These are phyloP conservation scores for Fusarium compactum DNA, from an alignment of 2,329 filamentous ascomycete species.

Conservation along the genomic window DNA sequence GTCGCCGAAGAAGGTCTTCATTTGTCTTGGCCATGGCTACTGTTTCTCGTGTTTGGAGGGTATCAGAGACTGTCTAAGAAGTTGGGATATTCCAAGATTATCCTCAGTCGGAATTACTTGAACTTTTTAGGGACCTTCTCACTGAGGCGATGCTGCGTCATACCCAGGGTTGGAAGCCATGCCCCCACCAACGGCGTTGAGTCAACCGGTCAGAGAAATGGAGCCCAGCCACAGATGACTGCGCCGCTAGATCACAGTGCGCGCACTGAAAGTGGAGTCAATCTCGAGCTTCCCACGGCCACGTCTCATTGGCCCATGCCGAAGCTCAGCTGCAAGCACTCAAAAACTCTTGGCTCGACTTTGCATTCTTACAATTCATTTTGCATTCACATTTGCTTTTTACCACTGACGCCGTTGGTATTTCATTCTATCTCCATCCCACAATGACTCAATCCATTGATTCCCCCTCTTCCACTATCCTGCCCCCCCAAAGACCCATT, in stretches of 20 bases:
- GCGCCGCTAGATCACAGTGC: slow-evolving; percentile 5
- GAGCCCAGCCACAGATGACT: slow-evolving; percentile 8
- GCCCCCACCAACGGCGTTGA: slow-evolving; percentile 29
- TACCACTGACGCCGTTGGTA: background rate
- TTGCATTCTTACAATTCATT: background rate
- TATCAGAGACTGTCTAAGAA: background rate
- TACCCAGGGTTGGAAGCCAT: background rate
- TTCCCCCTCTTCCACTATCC: background rate
- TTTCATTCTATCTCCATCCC: background rate
- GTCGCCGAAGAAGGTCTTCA: slow-evolving; percentile 62
- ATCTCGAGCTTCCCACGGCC: background rate
- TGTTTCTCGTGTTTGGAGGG: background rate
- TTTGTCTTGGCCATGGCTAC: slow-evolving; percentile 54
- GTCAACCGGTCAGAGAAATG: slow-evolving; percentile 36
- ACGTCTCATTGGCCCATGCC: background rate
- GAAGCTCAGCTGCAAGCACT: background rate
- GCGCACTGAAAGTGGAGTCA: background rate
- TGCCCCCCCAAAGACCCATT: background rate
- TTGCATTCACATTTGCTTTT: background rate
- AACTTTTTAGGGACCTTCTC: slow-evolving; percentile 22
- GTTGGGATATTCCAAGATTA: background rate
- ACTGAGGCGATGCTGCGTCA: slow-evolving; percentile 27
- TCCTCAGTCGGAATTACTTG: slow-evolving; percentile 11
- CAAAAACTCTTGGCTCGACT: background rate
- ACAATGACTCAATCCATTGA: slow-evolving; percentile 1